Evolutionary conservation across 2,329 filamentous ascomycete species (phyloP).

Genomic region (Talaromyces sp.): DNA sequence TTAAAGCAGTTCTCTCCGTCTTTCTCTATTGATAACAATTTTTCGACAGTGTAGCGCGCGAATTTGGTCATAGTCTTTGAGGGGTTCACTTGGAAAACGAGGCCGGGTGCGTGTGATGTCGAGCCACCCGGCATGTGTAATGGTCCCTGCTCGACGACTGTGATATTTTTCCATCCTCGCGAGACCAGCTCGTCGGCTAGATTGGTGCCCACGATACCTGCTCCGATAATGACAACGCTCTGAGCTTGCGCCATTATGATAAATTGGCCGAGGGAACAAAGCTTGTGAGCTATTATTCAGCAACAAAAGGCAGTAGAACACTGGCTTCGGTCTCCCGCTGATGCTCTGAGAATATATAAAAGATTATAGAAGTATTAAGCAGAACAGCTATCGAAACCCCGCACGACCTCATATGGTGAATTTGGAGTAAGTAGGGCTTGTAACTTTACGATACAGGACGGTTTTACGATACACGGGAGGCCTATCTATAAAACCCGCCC

Average conservation of each 20-base stretch:
- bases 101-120: slow-evolving; percentile 59
- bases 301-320: neutral
- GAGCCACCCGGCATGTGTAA: slow-evolving; percentile 59
- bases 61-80: slow-evolving; percentile 44
- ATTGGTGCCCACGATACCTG: slow-evolving; percentile 60
- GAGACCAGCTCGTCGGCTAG: slow-evolving; percentile 59
- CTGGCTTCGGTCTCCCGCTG: neutral
- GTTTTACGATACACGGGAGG: neutral
- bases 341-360: neutral
- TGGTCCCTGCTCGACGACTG: slow-evolving; percentile 60
- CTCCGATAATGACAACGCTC: slow-evolving; percentile 56
- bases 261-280: neutral
- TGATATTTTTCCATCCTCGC: slow-evolving; percentile 59
- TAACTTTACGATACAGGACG: neutral
- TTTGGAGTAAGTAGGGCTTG: neutral
- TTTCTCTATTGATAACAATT: slow-evolving; percentile 49
- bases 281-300: neutral
- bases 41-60: slow-evolving; percentile 58
- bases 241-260: slow-evolving; percentile 30
- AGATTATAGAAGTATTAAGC: neutral
- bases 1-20: slow-evolving; percentile 52
- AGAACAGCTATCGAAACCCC: neutral
- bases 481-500: neutral
- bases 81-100: slow-evolving; percentile 58
- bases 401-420: neutral